Conservation (phyloP, 345 rosid species). For the Bruguiera parviflora region DNA sequence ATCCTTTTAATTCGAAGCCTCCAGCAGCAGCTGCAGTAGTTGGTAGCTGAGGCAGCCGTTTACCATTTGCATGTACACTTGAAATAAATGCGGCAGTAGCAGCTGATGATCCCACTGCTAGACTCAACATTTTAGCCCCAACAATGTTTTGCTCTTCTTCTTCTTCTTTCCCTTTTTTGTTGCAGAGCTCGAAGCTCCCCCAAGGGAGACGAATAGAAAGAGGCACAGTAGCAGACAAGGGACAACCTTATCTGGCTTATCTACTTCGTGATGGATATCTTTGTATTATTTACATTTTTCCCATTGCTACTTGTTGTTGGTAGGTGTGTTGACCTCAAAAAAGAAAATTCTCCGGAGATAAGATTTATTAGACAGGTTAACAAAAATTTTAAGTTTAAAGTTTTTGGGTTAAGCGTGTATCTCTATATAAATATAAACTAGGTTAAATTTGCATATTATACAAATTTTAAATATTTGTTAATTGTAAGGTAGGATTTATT, state of each 20-base stretch:
- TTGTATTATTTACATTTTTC: background rate
- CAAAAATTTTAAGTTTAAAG: no score
- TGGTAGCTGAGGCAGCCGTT: slow-evolving; percentile 8
- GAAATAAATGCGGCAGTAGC: slow-evolving; percentile 5
- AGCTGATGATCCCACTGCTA: slow-evolving; percentile 23
- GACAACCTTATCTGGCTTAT: background rate
- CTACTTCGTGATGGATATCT: background rate
- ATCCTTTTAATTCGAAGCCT: slow-evolving; percentile 4
- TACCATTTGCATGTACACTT: background rate
- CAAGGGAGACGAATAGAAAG: background rate
- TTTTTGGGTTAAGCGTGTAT: no score
- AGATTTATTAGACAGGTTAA: no score
- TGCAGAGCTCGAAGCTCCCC: background rate
- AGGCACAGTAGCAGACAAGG: background rate
- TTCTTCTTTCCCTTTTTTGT: background rate
- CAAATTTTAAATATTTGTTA: no score
- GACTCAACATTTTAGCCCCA: slow-evolving; percentile 13
- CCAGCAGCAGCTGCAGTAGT: background rate
- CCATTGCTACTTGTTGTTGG: background rate
- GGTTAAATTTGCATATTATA: no score
- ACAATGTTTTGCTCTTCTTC: background rate
- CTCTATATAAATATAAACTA: no score
- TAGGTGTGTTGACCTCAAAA: no score
- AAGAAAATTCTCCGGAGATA: no score
- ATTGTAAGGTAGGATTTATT: no score